phyloP scores from a whole-genome alignment of 2,329 filamentous ascomycete species.

The Pseudopyricularia javanii region DNA sequence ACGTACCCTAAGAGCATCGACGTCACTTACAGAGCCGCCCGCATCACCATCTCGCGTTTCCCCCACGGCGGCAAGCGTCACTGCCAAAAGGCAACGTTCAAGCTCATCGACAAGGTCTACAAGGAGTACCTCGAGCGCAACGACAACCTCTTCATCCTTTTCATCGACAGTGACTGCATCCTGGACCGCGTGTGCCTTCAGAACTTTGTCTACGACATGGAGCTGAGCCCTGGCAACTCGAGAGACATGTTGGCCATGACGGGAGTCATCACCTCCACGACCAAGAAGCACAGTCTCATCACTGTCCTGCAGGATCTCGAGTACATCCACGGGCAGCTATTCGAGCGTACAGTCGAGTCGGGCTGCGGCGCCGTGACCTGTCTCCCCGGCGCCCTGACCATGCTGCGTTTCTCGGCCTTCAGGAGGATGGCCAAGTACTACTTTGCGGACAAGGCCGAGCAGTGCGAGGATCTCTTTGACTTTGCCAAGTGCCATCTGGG shows the following conservation, averaged over 20 bases:
- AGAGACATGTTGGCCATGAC: slow-evolving; percentile 96
- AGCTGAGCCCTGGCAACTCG: slow-evolving; percentile 83
- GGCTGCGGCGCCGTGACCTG: slow-evolving; percentile 91
- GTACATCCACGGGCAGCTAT: slow-evolving; percentile 92
- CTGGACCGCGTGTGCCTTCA: slow-evolving; percentile 84
- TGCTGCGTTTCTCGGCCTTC: slow-evolving; percentile 92
- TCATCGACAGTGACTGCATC: slow-evolving; percentile 96
- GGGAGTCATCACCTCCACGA: slow-evolving; percentile 90
- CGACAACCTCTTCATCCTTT: slow-evolving; percentile 88
- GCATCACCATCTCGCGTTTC: slow-evolving; percentile 85
- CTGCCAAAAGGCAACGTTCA: slow-evolving; percentile 88
- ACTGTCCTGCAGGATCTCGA: slow-evolving; percentile 96
- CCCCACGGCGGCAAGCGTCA: slow-evolving; percentile 87
- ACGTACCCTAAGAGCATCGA: slow-evolving; percentile 85
- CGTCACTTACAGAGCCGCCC: slow-evolving; percentile 66
- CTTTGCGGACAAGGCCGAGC: slow-evolving; percentile 91
- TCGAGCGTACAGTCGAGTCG: slow-evolving; percentile 90
- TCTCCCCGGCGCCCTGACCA: slow-evolving; percentile 86
- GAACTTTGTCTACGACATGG: slow-evolving; percentile 98
- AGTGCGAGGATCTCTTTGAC: slow-evolving; percentile 92
- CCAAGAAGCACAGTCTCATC: slow-evolving; percentile 75
- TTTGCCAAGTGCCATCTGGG: slow-evolving; percentile 92
- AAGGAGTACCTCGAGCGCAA: slow-evolving; percentile 73
- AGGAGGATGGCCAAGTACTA: slow-evolving; percentile 96
- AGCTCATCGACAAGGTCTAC: slow-evolving; percentile 88